These are phyloP conservation scores for Lotmaria passim DNA, from an alignment of 208 protist species.

Conservation along the genomic window DNA sequence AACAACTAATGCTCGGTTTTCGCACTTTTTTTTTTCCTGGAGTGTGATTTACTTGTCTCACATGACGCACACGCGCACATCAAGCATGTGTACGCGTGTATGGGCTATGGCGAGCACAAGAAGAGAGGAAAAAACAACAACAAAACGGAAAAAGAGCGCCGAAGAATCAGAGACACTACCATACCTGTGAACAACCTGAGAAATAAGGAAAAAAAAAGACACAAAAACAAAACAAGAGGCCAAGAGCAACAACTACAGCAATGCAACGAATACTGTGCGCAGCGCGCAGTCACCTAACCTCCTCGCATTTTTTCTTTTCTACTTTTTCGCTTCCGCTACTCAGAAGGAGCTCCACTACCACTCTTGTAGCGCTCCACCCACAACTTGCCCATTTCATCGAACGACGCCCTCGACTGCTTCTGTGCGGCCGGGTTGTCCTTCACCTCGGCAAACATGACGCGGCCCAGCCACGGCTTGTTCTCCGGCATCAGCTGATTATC, in stretches of 20 bases:
- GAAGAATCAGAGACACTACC: not conserved
- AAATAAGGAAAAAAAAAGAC: slow-evolving; percentile 13
- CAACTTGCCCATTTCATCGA: slow-evolving; percentile 66
- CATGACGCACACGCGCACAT: not conserved
- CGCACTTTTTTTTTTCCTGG: not conserved
- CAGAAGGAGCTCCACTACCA: slow-evolving; percentile 14
- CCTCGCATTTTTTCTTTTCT: too few relatives aligned
- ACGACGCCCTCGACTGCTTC: slow-evolving; percentile 48
- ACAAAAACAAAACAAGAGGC: not conserved
- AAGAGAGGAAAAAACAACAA: not conserved
- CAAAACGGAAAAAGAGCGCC: not conserved
- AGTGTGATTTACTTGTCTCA: not conserved
- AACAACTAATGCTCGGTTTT: too few relatives aligned
- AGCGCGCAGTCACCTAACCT: not conserved
- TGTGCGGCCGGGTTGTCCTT: slow-evolving; percentile 50
- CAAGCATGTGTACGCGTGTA: not conserved
- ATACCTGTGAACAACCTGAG: slow-evolving; percentile 15
- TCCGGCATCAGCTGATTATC: slow-evolving; percentile 87
- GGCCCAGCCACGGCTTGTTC: slow-evolving; percentile 91
- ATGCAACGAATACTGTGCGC: too few relatives aligned
- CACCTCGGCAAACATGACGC: slow-evolving; percentile 87
- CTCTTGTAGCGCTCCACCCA: slow-evolving; percentile 83
- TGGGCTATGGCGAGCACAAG: too few relatives aligned
- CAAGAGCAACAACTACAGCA: too few relatives aligned
- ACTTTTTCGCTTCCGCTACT: not conserved